phyloP scores from a whole-genome alignment of 106 monocot genomes.

The Dendrobium chrysotoxum region DNA sequence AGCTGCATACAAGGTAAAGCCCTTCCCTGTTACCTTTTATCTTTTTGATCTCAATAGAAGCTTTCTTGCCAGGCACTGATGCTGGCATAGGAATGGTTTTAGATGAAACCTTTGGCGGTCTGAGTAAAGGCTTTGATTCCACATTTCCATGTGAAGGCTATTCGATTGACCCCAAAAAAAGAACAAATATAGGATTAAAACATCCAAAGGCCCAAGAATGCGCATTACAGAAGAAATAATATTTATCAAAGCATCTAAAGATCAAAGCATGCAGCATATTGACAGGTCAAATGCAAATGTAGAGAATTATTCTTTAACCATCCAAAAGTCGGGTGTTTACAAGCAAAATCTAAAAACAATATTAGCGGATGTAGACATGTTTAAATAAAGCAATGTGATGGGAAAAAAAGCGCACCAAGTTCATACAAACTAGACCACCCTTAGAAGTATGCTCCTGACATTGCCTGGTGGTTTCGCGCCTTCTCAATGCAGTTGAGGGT shows the following conservation, averaged over 20 bases:
- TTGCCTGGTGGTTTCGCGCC: neutral
- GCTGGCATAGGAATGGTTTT: neutral
- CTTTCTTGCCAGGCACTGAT: neutral
- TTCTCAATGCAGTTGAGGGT: neutral
- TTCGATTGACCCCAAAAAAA: neutral
- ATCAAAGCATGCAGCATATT: neutral
- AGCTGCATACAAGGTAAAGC: neutral
- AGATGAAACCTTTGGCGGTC: neutral
- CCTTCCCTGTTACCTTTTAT: neutral
- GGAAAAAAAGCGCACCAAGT: neutral
- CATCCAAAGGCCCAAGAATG: neutral
- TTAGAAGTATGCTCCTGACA: neutral
- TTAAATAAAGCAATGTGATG: neutral
- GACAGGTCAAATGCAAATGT: neutral
- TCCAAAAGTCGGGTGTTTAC: neutral
- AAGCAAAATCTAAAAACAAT: neutral
- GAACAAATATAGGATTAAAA: neutral
- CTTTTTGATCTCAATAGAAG: neutral
- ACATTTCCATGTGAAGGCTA: slow-evolving; percentile 3
- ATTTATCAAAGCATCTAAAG: neutral
- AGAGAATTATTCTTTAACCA: neutral
- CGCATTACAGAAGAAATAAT: neutral
- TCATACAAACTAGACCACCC: slow-evolving; percentile 1
- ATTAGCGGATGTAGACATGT: neutral
- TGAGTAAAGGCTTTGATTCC: slow-evolving; percentile 5